Percentiles rank a stretch among this genome's conserved stretches.
phyloP scores from a whole-genome alignment of 1,139 yeast genomes.

The Pichia sp. region DNA sequence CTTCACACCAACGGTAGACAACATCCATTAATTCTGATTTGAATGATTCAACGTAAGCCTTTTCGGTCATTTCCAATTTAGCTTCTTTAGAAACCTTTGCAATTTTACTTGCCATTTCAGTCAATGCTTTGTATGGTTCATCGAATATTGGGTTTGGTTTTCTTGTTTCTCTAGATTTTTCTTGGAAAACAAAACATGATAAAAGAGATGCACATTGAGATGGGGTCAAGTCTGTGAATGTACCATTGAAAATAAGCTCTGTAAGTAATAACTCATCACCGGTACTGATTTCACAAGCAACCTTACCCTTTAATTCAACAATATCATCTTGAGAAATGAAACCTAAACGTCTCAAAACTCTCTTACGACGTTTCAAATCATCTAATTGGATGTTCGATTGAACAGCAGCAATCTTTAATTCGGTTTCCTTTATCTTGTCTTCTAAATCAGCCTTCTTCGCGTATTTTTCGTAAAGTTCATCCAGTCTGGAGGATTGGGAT shows the following conservation, averaged over 20 bases:
- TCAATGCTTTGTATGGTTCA: conserved; percentile 83
- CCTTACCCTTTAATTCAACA: conserved; percentile 80
- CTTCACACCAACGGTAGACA: conserved; percentile 95
- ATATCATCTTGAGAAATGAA: conserved; percentile 83
- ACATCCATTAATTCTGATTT: conserved; percentile 96
- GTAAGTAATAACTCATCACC: conserved; percentile 91
- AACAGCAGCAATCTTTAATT: conserved; percentile 72
- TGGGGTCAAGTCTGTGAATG: conserved; percentile 80
- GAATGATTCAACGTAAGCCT: conserved; percentile 88
- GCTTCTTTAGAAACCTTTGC: conserved; percentile 89
- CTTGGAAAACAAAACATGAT: conserved; percentile 97
- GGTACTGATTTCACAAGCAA: conserved; percentile 78
- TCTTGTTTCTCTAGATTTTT: conserved; percentile 87
- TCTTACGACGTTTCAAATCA: conserved; percentile 86
- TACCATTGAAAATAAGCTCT: conserved; percentile 92
- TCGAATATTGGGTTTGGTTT: conserved; percentile 82
- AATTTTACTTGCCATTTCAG: conserved; percentile 85
- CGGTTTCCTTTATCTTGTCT: conserved; percentile 57
- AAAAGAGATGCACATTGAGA: conserved; percentile 91
- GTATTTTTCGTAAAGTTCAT: conserved; percentile 62
- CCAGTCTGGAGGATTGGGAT: conserved; percentile 60
- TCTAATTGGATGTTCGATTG: conserved; percentile 92
- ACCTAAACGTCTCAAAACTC: conserved; percentile 80
- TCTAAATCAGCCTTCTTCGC: conserved; percentile 61
- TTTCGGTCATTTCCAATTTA: conserved; percentile 84